Conservation (phyloP, 2,329 filamentous ascomycete species). For the Aspergillus jensenii region DNA sequence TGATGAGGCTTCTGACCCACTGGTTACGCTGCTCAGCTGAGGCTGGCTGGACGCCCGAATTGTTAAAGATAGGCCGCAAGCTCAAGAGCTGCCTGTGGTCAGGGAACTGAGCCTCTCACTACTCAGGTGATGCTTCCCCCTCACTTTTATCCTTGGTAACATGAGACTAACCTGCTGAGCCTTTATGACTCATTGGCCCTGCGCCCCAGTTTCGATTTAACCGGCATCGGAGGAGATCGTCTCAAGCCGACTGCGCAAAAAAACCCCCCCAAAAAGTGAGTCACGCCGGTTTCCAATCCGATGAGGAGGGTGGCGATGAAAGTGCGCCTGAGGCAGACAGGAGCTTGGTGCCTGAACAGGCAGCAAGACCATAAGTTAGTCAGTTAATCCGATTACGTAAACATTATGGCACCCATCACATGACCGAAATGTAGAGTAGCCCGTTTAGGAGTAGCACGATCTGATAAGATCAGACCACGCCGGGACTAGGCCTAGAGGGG, state of each 20-base stretch:
- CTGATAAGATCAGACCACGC: slow-evolving; percentile 36
- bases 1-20: background rate
- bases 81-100: too few species aligned
- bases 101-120: too few species aligned
- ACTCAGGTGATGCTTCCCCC: slow-evolving; percentile 4
- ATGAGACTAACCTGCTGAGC: background rate
- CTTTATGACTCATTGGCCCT: background rate
- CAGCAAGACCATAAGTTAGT: background rate
- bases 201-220: background rate
- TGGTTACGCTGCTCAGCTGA: background rate
- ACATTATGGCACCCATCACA: background rate
- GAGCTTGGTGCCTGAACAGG: background rate
- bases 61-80: background rate
- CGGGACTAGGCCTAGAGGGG: background rate
- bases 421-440: background rate
- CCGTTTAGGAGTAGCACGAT: slow-evolving; percentile 20
- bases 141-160: background rate
- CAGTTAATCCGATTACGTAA: background rate
- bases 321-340: background rate
- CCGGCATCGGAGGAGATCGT: background rate
- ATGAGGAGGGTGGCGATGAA: background rate
- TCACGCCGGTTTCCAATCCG: background rate
- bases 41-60: background rate
- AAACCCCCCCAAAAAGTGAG: background rate
- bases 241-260: background rate